Base-by-base conservation (phyloP, 2,329 filamentous ascomycete genomes). In the Penicillium sp. region DNA sequence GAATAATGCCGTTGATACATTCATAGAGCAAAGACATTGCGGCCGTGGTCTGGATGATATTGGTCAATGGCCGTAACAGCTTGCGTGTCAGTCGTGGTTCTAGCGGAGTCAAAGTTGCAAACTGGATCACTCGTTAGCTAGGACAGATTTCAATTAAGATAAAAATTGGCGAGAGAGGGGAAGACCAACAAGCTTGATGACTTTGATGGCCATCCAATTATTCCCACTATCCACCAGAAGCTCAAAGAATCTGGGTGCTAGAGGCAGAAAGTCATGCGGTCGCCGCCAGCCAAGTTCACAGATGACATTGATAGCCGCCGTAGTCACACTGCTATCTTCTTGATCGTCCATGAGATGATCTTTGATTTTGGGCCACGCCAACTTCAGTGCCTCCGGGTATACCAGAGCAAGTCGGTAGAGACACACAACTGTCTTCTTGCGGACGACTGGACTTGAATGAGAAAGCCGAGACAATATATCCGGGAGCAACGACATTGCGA, bases 151-250 rank as follows among this genome's bases (percentile, higher is more conserved):
- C 9, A 13, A 8, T n/a, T n/a, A n/a, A n/a, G 18, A 21, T 13
- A 20, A 4, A 25, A 4, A 13, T 9, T n/a, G 7, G 10, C 11
- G 7, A 23, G 14, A 26, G 7, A 11, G 18, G 25, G 21, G 7
- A 15, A 19, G 25, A 70, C 79, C 53, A 65, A 91, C 87, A 48
- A 98, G 77, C 69, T 98, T 98, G 64, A 98, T 97, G 48, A 98
- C 80, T 65, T 98, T 98, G 63, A 98, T 98, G 43, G 90, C 90
- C 91, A 98, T 97, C 93, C 93, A 98, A 67, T 98, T 98, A 67
- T 98, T 97, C 25, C 86, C 86, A 40, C 89, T 84, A 45, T 94
- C 86, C 9, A 96, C 90, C 17, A 98, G 73, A 13, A 98, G 76
- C 60, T 96, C 90, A 57, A 97, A 98, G 17, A 98, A 69, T 43